Evolutionary conservation across 2,329 filamentous ascomycete genomes (phyloP).

Genomic region (Penicillium sp.): DNA sequence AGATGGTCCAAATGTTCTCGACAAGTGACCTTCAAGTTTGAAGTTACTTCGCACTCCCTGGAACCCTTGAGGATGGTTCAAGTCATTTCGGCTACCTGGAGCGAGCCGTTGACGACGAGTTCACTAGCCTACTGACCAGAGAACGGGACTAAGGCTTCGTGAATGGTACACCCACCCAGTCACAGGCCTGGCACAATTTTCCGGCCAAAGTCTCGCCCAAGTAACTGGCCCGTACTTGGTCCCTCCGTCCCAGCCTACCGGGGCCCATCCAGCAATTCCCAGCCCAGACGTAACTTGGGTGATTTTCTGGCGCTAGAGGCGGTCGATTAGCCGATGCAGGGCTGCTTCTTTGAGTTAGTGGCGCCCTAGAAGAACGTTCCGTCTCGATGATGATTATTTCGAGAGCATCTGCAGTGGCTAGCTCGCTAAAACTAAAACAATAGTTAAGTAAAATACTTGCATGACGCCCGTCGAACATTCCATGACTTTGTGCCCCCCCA

Average conservation of each 20-base stretch:
- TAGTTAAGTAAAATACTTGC: not conserved
- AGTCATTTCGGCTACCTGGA: not conserved
- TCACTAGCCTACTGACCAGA: too few relatives aligned
- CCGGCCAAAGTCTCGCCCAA: not conserved
- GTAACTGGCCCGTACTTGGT: not conserved
- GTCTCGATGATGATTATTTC: not conserved
- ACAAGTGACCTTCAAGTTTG: not conserved
- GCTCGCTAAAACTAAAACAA: not conserved
- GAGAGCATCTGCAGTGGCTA: too few relatives aligned
- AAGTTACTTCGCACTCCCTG: too few relatives aligned
- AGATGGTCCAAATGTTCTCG: not conserved
- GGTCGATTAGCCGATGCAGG: slow-evolving; percentile 3
- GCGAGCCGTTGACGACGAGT: not conserved
- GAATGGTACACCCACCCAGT: too few relatives aligned
- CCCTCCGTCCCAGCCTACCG: too few relatives aligned
- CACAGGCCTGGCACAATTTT: not conserved
- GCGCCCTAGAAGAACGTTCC: not conserved
- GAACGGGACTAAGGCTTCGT: too few relatives aligned
- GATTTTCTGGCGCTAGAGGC: slow-evolving; percentile 7
- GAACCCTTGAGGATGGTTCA: too few relatives aligned
- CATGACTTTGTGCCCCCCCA: not conserved
- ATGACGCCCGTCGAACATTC: not conserved
- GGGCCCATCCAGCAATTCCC: too few relatives aligned
- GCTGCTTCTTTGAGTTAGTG: not conserved
- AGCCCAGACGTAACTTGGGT: not conserved